phyloP scores from a whole-genome alignment of 2,329 filamentous ascomycete genomes.

The Talaromyces sp. region DNA sequence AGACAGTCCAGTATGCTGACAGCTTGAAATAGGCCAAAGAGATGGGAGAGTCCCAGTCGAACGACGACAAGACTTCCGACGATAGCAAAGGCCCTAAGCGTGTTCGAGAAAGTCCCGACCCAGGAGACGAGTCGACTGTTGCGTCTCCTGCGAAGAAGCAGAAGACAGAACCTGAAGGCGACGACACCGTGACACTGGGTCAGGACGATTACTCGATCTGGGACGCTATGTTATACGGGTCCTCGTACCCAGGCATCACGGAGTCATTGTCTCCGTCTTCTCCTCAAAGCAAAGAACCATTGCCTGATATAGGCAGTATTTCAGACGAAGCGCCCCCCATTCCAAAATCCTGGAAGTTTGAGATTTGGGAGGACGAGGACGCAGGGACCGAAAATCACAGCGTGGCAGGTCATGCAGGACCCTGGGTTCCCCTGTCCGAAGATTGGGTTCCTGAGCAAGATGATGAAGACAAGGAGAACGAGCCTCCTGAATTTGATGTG shows the following conservation, averaged over 20 bases:
- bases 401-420: not conserved
- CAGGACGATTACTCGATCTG: not conserved
- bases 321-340: not conserved
- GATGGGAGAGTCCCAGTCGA: not conserved
- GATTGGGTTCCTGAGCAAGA: not conserved
- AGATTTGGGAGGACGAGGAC: not conserved
- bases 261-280: not conserved
- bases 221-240: not conserved
- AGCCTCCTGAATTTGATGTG: not conserved
- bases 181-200: not conserved
- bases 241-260: not conserved
- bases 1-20: not conserved
- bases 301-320: not conserved
- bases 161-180: not conserved
- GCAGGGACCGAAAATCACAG: not conserved
- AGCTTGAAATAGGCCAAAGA: not conserved
- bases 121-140: not conserved
- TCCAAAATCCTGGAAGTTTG: not conserved
- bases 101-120: not conserved
- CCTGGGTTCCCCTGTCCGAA: not conserved
- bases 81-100: not conserved
- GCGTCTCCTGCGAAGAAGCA: not conserved
- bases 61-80: not conserved
- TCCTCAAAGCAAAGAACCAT: not conserved
- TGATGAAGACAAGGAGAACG: conserved; percentile 7